Evolutionary conservation across 1,284 basidiomycete genomes (phyloP).

Genomic region (Tilletia indica): DNA sequence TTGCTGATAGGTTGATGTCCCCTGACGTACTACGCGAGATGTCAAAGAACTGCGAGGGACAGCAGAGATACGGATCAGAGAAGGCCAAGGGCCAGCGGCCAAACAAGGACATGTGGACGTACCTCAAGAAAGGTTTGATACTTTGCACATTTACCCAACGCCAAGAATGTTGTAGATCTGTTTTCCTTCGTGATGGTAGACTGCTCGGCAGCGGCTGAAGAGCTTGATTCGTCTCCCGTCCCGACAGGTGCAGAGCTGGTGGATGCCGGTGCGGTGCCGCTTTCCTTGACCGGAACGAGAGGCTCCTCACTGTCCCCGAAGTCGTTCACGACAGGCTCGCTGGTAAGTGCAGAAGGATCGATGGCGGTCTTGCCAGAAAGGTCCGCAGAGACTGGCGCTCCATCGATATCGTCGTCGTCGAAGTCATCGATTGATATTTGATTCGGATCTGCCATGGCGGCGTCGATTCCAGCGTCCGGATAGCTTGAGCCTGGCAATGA

Average conservation of each 20-base stretch:
- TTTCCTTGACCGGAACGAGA: neutral
- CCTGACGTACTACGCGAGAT: neutral
- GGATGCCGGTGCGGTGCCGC: neutral
- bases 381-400: too few relatives aligned
- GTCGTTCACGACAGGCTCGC: conserved; percentile 7
- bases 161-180: conserved; percentile 73
- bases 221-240: conserved; percentile 31
- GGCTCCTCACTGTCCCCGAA: conserved; percentile 14
- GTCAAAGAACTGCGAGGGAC: neutral
- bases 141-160: conserved; percentile 87
- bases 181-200: too few relatives aligned
- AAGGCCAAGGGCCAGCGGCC: neutral
- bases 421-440: conserved; percentile 21
- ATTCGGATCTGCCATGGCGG: conserved; percentile 3
- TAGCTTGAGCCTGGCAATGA: neutral
- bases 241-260: neutral
- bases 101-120: neutral
- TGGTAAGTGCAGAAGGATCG: neutral
- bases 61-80: neutral
- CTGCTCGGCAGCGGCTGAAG: conserved; percentile 33
- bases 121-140: conserved; percentile 75
- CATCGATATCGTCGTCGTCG: conserved; percentile 26
- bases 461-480: too few relatives aligned
- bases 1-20: neutral
- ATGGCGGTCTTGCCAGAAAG: too few relatives aligned